A percentile compares a stretch with the other conserved stretches of the same genome.
Evolutionary conservation across 495 filamentous ascomycete genomes (phyloP).

Genomic region (Lasiosphaeria hispida): DNA sequence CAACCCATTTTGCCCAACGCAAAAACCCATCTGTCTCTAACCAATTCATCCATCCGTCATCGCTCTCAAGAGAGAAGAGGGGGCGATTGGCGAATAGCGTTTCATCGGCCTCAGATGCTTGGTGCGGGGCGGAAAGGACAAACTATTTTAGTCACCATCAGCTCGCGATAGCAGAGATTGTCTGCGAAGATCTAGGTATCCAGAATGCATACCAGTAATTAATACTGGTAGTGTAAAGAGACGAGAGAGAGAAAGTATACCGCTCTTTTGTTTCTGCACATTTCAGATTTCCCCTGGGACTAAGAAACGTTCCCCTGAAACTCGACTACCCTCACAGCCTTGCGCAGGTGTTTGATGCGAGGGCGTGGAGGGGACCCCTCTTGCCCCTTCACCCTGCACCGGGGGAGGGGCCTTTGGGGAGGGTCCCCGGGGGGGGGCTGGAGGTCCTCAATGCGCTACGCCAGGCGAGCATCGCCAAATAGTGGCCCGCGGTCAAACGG

Average conservation of each 20-base stretch:
- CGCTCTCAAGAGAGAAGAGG: background rate
- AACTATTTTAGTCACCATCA: conserved; percentile 5
- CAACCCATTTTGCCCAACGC: conserved; percentile 3
- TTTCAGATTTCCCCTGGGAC: too few species aligned
- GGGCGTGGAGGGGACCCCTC: too few species aligned
- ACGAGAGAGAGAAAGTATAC: too few species aligned
- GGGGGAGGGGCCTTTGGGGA: too few species aligned
- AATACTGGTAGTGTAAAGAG: background rate
- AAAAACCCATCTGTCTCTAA: background rate
- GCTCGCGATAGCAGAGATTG: background rate
- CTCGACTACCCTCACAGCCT: conserved; percentile 7
- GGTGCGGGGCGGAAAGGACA: background rate
- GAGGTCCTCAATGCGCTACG: too few species aligned
- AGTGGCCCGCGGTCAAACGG: background rate
- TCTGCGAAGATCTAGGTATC: background rate
- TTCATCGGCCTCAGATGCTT: conserved; percentile 3
- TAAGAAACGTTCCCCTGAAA: conserved; percentile 6
- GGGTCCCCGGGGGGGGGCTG: too few species aligned
- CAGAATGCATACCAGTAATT: too few species aligned
- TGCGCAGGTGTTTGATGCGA: conserved; percentile 14
- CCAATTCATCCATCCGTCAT: conserved; percentile 3
- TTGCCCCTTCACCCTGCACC: too few species aligned
- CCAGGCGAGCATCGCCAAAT: background rate
- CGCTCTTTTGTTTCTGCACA: background rate
- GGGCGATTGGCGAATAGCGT: conserved; percentile 9